Evolutionary conservation across 2,329 filamentous ascomycete species (phyloP).

Genomic region (Exophiala phaeomuriformis): DNA sequence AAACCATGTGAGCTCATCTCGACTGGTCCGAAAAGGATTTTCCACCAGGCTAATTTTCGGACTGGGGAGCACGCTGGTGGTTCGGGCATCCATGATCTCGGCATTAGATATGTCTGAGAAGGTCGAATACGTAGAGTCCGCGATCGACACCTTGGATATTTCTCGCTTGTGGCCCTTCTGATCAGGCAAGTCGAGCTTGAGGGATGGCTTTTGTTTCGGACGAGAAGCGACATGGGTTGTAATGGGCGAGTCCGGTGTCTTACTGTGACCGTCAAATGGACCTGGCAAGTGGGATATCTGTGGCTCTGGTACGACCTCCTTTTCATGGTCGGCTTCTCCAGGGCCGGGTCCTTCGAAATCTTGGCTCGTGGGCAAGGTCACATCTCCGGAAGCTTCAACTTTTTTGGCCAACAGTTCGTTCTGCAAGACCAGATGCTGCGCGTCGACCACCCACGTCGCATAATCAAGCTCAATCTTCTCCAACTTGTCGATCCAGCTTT

Average conservation of each 20-base stretch:
- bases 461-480: slow-evolving; percentile 73
- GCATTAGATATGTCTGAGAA: slow-evolving; percentile 27
- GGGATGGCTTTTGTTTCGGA: slow-evolving; percentile 17
- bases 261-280: not conserved
- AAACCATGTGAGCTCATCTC: slow-evolving; percentile 19
- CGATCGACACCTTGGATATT: slow-evolving; percentile 26
- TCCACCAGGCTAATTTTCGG: slow-evolving; percentile 26
- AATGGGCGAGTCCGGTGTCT: not conserved
- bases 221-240: not conserved
- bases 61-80: slow-evolving; percentile 25
- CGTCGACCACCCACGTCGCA: slow-evolving; percentile 70
- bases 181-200: slow-evolving; percentile 16
- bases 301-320: not conserved
- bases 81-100: slow-evolving; percentile 27
- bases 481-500: slow-evolving; percentile 79
- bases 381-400: not conserved
- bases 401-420: slow-evolving; percentile 41
- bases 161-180: slow-evolving; percentile 23
- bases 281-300: not conserved
- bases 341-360: not conserved
- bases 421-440: slow-evolving; percentile 65
- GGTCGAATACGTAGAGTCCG: slow-evolving; percentile 23
- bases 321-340: not conserved
- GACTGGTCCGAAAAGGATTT: slow-evolving; percentile 19
- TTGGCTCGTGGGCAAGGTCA: not conserved